phyloP scores from a whole-genome alignment of 495 filamentous ascomycete species.

The Penicillium bialowiezense region DNA sequence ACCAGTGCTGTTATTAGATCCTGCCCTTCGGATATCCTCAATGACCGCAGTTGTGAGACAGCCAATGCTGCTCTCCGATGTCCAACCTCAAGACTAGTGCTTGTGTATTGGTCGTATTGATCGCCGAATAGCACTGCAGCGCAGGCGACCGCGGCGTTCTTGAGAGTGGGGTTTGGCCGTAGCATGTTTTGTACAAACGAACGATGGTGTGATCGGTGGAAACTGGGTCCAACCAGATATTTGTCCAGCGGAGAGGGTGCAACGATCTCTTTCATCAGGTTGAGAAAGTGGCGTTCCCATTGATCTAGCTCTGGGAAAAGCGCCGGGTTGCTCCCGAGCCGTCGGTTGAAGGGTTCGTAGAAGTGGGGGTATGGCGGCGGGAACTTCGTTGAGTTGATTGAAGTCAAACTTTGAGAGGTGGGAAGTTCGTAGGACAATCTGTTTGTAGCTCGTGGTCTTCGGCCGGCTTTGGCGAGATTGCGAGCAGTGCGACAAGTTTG shows the following conservation, averaged over 20 bases:
- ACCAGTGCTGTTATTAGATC: constrained; percentile 12
- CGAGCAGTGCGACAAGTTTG: constrained; percentile 9
- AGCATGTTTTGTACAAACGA: constrained; percentile 15
- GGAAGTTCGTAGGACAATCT: constrained; percentile 14
- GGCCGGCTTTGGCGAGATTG: constrained; percentile 3
- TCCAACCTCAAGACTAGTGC: constrained; percentile 7
- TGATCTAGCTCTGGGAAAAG: constrained; percentile 12
- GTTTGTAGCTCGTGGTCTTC: constrained; percentile 7
- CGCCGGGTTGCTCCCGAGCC: constrained; percentile 7
- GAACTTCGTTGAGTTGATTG: not conserved
- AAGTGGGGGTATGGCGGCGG: not conserved
- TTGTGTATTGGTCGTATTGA: constrained; percentile 2
- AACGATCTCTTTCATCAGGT: constrained; percentile 15
- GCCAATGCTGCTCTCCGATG: constrained; percentile 16
- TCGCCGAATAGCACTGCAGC: constrained; percentile 18
- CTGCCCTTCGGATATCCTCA: constrained; percentile 2
- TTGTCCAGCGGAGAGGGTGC: constrained; percentile 16
- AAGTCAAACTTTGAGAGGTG: too few species aligned
- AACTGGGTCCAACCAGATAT: constrained; percentile 14
- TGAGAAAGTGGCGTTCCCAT: constrained; percentile 18
- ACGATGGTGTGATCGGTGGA: constrained; percentile 13
- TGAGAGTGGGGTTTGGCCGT: constrained; percentile 5
- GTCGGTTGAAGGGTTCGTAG: not conserved
- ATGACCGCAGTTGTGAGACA: constrained; percentile 15
- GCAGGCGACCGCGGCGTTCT: constrained; percentile 16